Base-by-base conservation (phyloP, 495 filamentous ascomycete genomes). In the Penicillium angulare region DNA sequence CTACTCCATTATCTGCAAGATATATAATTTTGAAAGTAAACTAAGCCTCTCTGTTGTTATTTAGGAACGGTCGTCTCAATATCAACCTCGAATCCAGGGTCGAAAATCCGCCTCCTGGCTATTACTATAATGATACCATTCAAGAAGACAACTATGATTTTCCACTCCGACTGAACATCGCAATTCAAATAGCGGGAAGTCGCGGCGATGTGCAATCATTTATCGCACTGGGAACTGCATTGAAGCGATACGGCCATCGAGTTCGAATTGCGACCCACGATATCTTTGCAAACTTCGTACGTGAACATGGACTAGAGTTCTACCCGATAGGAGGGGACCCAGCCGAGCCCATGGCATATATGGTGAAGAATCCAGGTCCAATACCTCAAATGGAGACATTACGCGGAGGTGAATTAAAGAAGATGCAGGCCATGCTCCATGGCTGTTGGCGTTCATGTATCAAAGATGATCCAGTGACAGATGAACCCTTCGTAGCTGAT, bases 141-240 rank as follows among this genome's bases (percentile, higher is more conserved):
- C n/a, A n/a, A n/a, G n/a, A n/a, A n/a, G n/a, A n/a, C n/a, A n/a
- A 5, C 26, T 27, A 5, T 27, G 26, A 38, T 40, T 40, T 40
- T 10, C 18, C 17, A 9, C 23, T 43, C n/a, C 9, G 52, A 13
- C 71, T 87, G n/a, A 86, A 88, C 61, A 79, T 87, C 26, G 85
- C 87, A 22, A 86, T 87, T 56, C 84, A 86, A 65, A 78, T 88
- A 10, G 81, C 87, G n/a, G 86, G 84, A 22, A 80, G 77, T 2
- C 76, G 83, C 27, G 86, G 85, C 22, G 85, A 87, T 60, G 84
- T 84, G 0, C 85, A 88, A 62, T 83, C 85, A 7, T 87, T 87
- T 38, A 64, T 88, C 27, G 76, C 81, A 10, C 57, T 86, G 9
- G 84, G 83, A 1, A 77, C 78, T 55, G 66, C 69, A 0, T 52